Evolutionary conservation across 2,329 filamentous ascomycete species (phyloP), one percentile per base, ranked within the genome.

Genomic region (Fusarium hainanense): DNA sequence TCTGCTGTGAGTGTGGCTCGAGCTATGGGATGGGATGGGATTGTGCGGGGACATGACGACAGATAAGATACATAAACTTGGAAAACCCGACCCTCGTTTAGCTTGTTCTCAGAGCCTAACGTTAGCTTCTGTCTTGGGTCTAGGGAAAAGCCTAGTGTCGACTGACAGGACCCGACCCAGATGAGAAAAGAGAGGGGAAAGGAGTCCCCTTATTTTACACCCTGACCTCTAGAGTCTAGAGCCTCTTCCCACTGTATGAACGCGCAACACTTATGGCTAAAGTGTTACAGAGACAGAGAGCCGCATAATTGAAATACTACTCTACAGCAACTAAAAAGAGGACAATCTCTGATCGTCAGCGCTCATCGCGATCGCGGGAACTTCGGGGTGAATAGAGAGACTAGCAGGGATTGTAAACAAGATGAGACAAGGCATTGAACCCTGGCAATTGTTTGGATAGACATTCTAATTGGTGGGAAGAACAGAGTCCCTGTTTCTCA

Each of bases 1-100:
- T 52, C 34, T 61, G 34, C 49, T 52, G 43, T 49, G 54, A 56
- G 68, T 71, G 68, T 62, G 71, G 69, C 62, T 72, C 59, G 47
- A 47, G 56, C 61, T 54, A 50, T 42, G 49, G 46, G 7, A 37
- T n/a, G 18, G 34, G 34, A 37, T 37, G 34, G 34, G 34, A 37
- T 69, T 63, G 57, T 73, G 71, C 68, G 71, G 72, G 72, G 72
- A 65, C 59, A 74, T 74, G 72, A 74, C 72, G 72, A 69, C 61
- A 73, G 59, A 54, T 32, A 54, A 52, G 49, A 51, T 20, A 63
- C 58, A 48, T 59, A 65, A 59, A 58, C 61, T 52, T 65, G 62
- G 60, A 52, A 44, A 52, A 42, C n/a, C 49, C 23, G 34, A 42
- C 49, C 49, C 49, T 52, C 49, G 49, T 52, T 52, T 52, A 52